Base-by-base conservation (phyloP, 768 basidiomycete genomes). In the Rhodotorula toruloides region DNA sequence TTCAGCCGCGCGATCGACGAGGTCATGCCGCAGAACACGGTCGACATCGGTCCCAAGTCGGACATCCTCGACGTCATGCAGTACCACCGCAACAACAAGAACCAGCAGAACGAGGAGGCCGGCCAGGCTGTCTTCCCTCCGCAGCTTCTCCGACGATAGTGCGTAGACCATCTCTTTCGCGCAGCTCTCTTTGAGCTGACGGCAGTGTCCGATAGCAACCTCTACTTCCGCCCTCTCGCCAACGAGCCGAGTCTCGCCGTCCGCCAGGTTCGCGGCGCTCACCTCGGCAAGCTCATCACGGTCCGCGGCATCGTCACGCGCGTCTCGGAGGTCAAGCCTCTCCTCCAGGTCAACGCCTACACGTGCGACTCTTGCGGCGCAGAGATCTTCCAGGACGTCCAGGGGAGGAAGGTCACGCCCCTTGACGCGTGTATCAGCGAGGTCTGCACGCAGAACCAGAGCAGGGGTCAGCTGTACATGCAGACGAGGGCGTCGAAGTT, bases 221-320 rank as follows among this genome's bases (percentile, higher is more conserved):
- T 98, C 13, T 98, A 94, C 79, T 94, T 99, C 79, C 85, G 86
- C 57, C 92, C 96, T 4, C 82, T 92, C 48, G 72, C 76, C 50
- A 70, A 74, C 44, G 82, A 87, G 21, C 63, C 65, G 16, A 73
- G 76, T 22, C 82, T 96, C 76, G 92, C 96, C 43, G 96, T 98
- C 22, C 87, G 96, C 57, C 87, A 94, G 50, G 91, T 98, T 49
- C 87, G 85, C 71, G 90, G 92, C 21, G 74, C 79, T 13, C 87
- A 91, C 68, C 83, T 98, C n/a, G 96, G 96, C 53, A 87, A 84
- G 68, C 81, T 98, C 65, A 94, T 99, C 77, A 98, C 91, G 40
- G 90, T 94, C 70, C 89, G 93, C 47, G 96, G 96, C 61, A 98
- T 99, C 72, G 91, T 98, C 58, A 99, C 92, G 37, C 91, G 96